A percentile compares a stretch with the other conserved stretches of the same genome.
Evolutionary conservation across 2,329 filamentous ascomycete genomes (phyloP).

Genomic region (Clonostachys rosea): DNA sequence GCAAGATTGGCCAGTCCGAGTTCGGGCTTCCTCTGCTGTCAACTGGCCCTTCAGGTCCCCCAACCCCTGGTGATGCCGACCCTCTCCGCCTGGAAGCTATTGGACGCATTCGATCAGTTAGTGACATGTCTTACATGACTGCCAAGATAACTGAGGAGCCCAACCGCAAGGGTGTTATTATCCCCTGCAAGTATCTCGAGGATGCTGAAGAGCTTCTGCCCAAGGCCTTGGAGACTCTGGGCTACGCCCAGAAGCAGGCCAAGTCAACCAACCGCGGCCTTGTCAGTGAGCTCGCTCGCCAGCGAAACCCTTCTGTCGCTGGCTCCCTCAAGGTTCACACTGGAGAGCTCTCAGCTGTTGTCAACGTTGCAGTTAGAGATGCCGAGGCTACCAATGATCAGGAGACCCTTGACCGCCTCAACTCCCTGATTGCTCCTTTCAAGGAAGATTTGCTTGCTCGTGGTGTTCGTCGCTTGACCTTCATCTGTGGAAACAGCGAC

Average conservation of each 20-base stretch:
- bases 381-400: constrained; percentile 78
- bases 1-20: constrained; percentile 89
- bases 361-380: constrained; percentile 89
- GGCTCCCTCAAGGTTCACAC: constrained; percentile 18
- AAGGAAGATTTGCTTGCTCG: constrained; percentile 80
- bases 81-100: not conserved
- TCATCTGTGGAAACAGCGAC: constrained; percentile 85
- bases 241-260: constrained; percentile 52
- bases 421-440: constrained; percentile 70
- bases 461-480: constrained; percentile 84
- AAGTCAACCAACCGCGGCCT: constrained; percentile 25
- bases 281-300: constrained; percentile 63
- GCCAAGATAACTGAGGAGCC: constrained; percentile 72
- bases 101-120: constrained; percentile 83
- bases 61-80: constrained; percentile 53
- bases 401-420: constrained; percentile 73
- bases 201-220: constrained; percentile 84
- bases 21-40: constrained; percentile 79
- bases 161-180: constrained; percentile 85
- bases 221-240: constrained; percentile 81
- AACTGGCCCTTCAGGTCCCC: constrained; percentile 78
- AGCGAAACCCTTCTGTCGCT: constrained; percentile 49
- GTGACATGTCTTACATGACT: constrained; percentile 87
- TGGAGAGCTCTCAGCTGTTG: constrained; percentile 84
- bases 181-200: constrained; percentile 89